phyloP scores from a whole-genome alignment of 2,329 filamentous ascomycete species.

The Tolypocladium ovalisporum region DNA sequence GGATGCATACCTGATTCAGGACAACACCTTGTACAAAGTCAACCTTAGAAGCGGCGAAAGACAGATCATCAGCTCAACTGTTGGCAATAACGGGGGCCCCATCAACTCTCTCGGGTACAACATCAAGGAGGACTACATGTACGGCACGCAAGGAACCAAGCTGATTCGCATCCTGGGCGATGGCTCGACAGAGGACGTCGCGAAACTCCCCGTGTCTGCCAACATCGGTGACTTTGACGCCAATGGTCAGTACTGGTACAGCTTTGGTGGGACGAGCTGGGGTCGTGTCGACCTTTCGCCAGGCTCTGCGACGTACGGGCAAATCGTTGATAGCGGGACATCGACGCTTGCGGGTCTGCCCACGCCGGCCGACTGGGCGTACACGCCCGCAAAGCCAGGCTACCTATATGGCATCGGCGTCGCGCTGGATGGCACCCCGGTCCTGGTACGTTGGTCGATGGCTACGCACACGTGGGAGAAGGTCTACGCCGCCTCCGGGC shows the following conservation, averaged over 20 bases:
- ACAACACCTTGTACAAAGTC: background rate
- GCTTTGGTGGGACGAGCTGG: background rate
- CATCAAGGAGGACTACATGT: background rate
- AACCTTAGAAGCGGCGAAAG: background rate
- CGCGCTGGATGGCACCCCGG: background rate
- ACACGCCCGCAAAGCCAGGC: background rate
- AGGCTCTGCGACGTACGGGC: background rate
- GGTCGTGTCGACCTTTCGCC: background rate
- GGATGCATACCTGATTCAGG: background rate
- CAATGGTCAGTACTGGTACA: background rate
- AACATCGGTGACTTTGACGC: background rate
- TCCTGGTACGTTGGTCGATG: background rate
- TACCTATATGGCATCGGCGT: background rate
- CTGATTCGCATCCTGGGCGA: background rate
- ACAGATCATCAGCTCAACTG: background rate
- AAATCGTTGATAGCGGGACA: background rate
- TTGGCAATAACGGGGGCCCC: background rate
- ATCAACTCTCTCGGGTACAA: background rate
- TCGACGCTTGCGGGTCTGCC: background rate
- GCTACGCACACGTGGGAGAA: background rate
- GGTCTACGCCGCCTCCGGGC: background rate
- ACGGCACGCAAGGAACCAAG: background rate
- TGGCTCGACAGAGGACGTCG: background rate
- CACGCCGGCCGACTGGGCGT: background rate
- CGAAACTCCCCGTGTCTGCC: background rate